Base-by-base conservation (phyloP, 106 monocot genomes). In the Dioscorea dumetorum region DNA sequence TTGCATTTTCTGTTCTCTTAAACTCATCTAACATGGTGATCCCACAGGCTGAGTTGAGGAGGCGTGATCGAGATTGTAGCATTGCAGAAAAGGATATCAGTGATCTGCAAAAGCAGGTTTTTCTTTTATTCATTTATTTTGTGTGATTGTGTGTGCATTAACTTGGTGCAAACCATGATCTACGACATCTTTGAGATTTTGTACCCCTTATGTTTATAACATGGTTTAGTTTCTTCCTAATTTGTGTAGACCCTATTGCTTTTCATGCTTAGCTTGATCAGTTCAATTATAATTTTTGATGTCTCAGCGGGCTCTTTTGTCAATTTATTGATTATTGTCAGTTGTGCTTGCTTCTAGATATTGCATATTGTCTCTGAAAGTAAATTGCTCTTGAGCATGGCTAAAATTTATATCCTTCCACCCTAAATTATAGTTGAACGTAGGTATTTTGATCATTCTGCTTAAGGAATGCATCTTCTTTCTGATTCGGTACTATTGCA, bases 91-190 rank as follows among this genome's bases (percentile, higher is more conserved):
- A 83, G 75, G 92, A 89, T 65, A 85, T 93, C 15, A 61, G 49
- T 81, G 99, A 99, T 79, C 90, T 99, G 12, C 74, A 89, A 52
- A 92, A 88, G 60, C 90, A 99, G 87, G 99, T 91, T 68, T 60
- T 73, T 22, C 16, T 49, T 70, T 64, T n/a, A 5, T 51, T 24
- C 23, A 8, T 2, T 20, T 24, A 61, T 18, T 68, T 28, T 28
- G 28, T 28, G 28, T 28, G 28, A 28, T 28, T 28, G 28, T 28
- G 28, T 28, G 28, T 28, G 41, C n/a, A 10, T 62, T 61, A 7
- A 8, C 41, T 41, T 41, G 41, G 41, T 41, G 6, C 41, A 41
- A 41, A 8, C 41, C 6, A 41, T 61, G 21, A 22, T 61, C 23
- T 61, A 53, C 17, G 9, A 53, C 3, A 53, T 53, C 17, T 13